Evolutionary conservation across 2,329 filamentous ascomycete genomes (phyloP), one percentile per base, ranked within the genome.

Genomic region (Talaromyces sp.): DNA sequence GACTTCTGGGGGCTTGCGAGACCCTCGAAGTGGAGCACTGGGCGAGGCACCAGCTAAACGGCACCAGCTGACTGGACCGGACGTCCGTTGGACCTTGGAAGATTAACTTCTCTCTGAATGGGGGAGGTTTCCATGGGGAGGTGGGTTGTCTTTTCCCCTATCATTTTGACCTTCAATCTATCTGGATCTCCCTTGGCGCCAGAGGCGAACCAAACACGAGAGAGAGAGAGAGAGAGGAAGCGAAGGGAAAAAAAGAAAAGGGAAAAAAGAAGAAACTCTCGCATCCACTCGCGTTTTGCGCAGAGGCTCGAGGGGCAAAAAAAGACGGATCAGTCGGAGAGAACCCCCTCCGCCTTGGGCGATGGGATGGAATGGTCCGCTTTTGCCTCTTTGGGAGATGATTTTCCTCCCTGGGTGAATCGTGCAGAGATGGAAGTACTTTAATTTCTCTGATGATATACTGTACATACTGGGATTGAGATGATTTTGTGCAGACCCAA

Each of bases 11-110:
- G 32, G n/a, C 32, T 35, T 35, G 11, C 11, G 32, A 16, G 32
- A 35, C 32, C n/a, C 32, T 13, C 7, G 11, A 16, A 36, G 45
- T 47, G 45, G 45, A 47, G 45, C 19, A 20, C 6, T 39, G 11
- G 32, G 29, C 20, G 40, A 43, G 40, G 40, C 40, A 43, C 42
- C 35, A 32, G n/a, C 10, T 29, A 30, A 47, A 45, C 29, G 24
- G 10, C 27, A 19, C n/a, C 4, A 24, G 44, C 30, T 56, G 2
- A 62, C 42, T 62, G 60, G 60, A 43, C 55, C 60, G 60, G 60
- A 62, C 29, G 40, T 63, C 60, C 60, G 58, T 52, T 37, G 55
- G 52, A 45, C 27, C 40, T 43, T 43, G 22, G 29, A 27, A 33
- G 32, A 30, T 20, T 32, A 44, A 33, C 27, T 35, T 35, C n/a